phyloP scores from a whole-genome alignment of 805 yeast genomes.

The Kregervanrija delftensis region DNA sequence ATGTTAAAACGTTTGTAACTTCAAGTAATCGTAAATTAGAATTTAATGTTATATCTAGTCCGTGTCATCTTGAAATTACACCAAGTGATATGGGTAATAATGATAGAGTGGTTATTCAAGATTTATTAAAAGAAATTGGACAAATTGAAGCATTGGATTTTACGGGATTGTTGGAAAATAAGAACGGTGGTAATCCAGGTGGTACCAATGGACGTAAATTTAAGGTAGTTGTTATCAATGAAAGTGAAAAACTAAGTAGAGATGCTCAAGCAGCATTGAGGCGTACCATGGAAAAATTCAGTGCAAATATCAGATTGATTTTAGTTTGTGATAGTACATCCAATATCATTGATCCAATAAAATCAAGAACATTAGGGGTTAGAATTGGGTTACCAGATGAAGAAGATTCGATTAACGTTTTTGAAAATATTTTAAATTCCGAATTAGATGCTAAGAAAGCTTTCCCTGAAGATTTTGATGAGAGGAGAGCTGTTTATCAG shows the following conservation, averaged over 20 bases:
- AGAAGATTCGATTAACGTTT: constrained; percentile 49
- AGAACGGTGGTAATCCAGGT: neutral
- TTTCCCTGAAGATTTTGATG: constrained; percentile 30
- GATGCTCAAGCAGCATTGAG: constrained; percentile 96
- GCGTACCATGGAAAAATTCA: constrained; percentile 94
- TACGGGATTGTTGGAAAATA: constrained; percentile 29
- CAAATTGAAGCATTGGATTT: constrained; percentile 94
- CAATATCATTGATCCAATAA: constrained; percentile 87
- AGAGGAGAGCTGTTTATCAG: constrained; percentile 31
- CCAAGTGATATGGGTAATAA: constrained; percentile 96
- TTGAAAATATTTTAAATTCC: constrained; percentile 46
- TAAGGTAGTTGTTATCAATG: constrained; percentile 81
- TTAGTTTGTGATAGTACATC: constrained; percentile 86
- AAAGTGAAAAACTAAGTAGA: constrained; percentile 81
- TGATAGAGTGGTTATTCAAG: constrained; percentile 93
- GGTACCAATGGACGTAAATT: constrained; percentile 40
- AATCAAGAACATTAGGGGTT: constrained; percentile 85
- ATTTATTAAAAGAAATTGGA: constrained; percentile 86
- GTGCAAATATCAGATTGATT: constrained; percentile 77
- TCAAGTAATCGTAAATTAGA: constrained; percentile 72
- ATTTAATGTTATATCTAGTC: constrained; percentile 86
- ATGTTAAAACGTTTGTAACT: constrained; percentile 77
- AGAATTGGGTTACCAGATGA: constrained; percentile 76
- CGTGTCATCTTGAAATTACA: constrained; percentile 88
- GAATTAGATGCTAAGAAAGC: constrained; percentile 37